Percentiles rank a stretch among this genome's conserved stretches.
These are phyloP conservation scores for Huntiella abstrusa DNA, from an alignment of 2,329 filamentous ascomycete species.

Conservation along the genomic window DNA sequence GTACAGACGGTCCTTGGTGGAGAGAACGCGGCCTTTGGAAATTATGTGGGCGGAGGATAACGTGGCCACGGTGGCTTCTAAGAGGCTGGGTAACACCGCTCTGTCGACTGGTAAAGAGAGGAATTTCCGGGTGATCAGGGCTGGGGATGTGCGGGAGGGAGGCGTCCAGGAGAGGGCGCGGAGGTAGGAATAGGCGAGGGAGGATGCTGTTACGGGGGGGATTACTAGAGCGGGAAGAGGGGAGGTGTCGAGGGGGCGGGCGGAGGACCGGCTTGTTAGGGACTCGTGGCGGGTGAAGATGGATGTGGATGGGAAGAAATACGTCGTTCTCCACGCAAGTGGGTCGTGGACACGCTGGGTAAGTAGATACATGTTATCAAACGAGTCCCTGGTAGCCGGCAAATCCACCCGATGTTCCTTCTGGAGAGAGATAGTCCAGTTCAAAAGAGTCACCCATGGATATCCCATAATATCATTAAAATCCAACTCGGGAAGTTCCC, in stretches of 20 bases:
- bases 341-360: slow-evolving; percentile 14
- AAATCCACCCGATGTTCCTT: slow-evolving; percentile 9
- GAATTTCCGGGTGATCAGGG: slow-evolving; percentile 31
- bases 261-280: slow-evolving; percentile 28
- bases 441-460: slow-evolving; percentile 47
- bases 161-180: slow-evolving; percentile 38
- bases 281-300: slow-evolving; percentile 39
- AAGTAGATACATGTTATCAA: slow-evolving; percentile 6
- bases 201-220: slow-evolving; percentile 16
- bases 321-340: slow-evolving; percentile 36
- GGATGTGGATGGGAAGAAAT: slow-evolving; percentile 33
- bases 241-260: slow-evolving; percentile 14
- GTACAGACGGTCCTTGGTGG: slow-evolving; percentile 41
- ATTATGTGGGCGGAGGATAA: slow-evolving; percentile 35
- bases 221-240: neutral
- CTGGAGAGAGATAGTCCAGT: slow-evolving; percentile 42
- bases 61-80: slow-evolving; percentile 29
- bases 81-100: slow-evolving; percentile 15
- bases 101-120: slow-evolving; percentile 27
- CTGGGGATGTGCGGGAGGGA: slow-evolving; percentile 27
- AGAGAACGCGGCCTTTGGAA: slow-evolving; percentile 39
- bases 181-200: slow-evolving; percentile 38
- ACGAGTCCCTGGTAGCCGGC: slow-evolving; percentile 2
- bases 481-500: slow-evolving; percentile 41
- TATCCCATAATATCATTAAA: slow-evolving; percentile 44